Evolutionary conservation across 768 basidiomycete genomes (phyloP).

Genomic region (Amanita brunnescens): DNA sequence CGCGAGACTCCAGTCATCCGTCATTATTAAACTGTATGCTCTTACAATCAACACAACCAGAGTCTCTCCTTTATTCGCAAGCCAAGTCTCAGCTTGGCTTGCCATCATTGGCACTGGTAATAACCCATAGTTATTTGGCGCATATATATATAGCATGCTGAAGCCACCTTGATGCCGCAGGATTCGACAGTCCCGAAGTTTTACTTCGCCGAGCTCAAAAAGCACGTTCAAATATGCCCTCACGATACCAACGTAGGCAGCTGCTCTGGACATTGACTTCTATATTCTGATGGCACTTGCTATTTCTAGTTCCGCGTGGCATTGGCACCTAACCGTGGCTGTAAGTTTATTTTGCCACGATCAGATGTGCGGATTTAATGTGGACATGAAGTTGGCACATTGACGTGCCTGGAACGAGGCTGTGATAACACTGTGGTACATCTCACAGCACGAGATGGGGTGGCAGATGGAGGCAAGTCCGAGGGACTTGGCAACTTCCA

Average conservation of each 20-base stretch:
- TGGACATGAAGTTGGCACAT: slow-evolving; percentile 27
- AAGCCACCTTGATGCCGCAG: background rate
- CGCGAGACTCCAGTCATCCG: too few relatives aligned
- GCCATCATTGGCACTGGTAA: background rate
- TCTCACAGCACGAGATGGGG: slow-evolving; percentile 21
- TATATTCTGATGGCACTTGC: background rate
- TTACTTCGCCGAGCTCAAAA: slow-evolving; percentile 27
- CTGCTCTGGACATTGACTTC: background rate
- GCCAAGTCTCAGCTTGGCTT: slow-evolving; percentile 3
- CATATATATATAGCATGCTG: background rate
- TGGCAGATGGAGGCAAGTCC: slow-evolving; percentile 30
- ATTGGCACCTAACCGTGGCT: slow-evolving; percentile 27
- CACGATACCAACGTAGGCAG: slow-evolving; percentile 25
- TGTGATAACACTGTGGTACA: slow-evolving; percentile 27
- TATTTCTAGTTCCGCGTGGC: slow-evolving; percentile 27
- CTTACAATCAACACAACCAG: background rate
- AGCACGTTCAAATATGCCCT: slow-evolving; percentile 23
- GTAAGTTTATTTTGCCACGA: slow-evolving; percentile 22
- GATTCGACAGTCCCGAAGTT: slow-evolving; percentile 19
- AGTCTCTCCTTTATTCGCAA: background rate
- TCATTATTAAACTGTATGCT: background rate
- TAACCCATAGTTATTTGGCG: background rate
- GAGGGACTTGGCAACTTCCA: slow-evolving; percentile 39
- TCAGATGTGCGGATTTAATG: slow-evolving; percentile 2
- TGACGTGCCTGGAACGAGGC: slow-evolving; percentile 39